phyloP scores from a whole-genome alignment of 139 green algal genomes.

The Penium margaritaceum region DNA sequence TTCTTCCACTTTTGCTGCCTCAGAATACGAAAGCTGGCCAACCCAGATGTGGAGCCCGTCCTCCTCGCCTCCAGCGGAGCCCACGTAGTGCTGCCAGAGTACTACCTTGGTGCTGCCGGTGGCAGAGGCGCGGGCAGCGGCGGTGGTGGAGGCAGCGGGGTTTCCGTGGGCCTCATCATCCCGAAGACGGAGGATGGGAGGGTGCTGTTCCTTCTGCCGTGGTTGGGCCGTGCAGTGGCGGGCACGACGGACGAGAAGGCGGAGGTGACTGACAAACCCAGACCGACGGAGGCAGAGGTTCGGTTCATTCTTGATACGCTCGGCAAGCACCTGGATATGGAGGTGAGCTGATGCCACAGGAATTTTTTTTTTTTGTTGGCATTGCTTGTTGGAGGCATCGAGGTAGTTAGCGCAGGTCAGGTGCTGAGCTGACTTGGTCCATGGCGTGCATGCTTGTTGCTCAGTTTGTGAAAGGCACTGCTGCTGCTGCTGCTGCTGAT shows the following conservation, averaged over 20 bases:
- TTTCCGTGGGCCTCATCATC: constrained; percentile 80
- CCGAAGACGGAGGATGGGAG: constrained; percentile 92
- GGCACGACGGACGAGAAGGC: constrained; percentile 77
- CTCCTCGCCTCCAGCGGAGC: constrained; percentile 73
- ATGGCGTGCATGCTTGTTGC: not conserved
- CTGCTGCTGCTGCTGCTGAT: no score
- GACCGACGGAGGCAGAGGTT: constrained; percentile 72
- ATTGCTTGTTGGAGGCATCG: not conserved
- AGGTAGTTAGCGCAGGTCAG: not conserved
- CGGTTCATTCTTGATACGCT: constrained; percentile 89
- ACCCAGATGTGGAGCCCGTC: constrained; percentile 48
- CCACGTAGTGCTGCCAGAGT: constrained; percentile 89
- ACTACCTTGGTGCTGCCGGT: constrained; percentile 55
- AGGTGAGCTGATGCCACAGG: no score
- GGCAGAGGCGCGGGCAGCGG: not conserved
- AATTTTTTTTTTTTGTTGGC: not conserved
- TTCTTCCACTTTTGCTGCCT: constrained; percentile 68
- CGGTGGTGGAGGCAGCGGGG: constrained; percentile 38
- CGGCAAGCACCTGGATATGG: constrained; percentile 74
- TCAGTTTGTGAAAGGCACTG: not conserved
- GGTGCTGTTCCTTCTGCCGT: constrained; percentile 92
- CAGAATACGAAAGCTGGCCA: constrained; percentile 53
- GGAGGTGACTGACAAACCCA: constrained; percentile 59
- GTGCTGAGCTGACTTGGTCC: not conserved
- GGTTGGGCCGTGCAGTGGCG: constrained; percentile 67